These are phyloP conservation scores for Meira nashicola DNA, from an alignment of 1,284 basidiomycete genomes.

Conservation along the genomic window DNA sequence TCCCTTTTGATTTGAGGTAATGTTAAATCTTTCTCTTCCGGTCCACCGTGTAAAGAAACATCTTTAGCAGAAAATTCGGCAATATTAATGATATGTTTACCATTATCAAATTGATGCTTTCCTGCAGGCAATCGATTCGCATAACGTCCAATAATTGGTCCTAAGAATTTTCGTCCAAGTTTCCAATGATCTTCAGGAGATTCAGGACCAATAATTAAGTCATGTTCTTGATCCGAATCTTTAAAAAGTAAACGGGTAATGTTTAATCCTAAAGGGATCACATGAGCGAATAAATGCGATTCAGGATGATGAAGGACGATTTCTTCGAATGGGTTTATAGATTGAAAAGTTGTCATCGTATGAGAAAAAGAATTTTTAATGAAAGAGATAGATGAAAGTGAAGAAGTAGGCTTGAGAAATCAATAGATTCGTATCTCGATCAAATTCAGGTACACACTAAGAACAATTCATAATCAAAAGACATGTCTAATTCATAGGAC, in stretches of 20 bases:
- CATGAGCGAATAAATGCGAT: too few species aligned
- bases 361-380: too few species aligned
- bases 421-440: too few species aligned
- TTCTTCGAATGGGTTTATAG: too few species aligned
- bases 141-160: slow-evolving; percentile 44
- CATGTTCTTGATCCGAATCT: slow-evolving; percentile 14
- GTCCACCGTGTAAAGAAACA: slow-evolving; percentile 45
- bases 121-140: slow-evolving; percentile 47
- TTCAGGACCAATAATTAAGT: slow-evolving; percentile 46
- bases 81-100: slow-evolving; percentile 3
- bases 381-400: too few species aligned
- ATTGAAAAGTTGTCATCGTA: too few species aligned
- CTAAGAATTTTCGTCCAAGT: slow-evolving; percentile 34
- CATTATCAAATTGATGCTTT: slow-evolving; percentile 18
- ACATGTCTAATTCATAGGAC: too few species aligned
- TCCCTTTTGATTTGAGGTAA: neutral
- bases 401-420: too few species aligned
- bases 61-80: slow-evolving; percentile 14
- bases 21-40: slow-evolving; percentile 18
- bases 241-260: slow-evolving; percentile 30
- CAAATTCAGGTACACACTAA: too few species aligned
- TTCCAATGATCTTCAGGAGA: slow-evolving; percentile 28
- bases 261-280: slow-evolving; percentile 44
- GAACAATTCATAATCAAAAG: too few species aligned
- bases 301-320: too few species aligned